phyloP scores from a whole-genome alignment of 805 yeast genomes.

The Starmera quercuum region DNA sequence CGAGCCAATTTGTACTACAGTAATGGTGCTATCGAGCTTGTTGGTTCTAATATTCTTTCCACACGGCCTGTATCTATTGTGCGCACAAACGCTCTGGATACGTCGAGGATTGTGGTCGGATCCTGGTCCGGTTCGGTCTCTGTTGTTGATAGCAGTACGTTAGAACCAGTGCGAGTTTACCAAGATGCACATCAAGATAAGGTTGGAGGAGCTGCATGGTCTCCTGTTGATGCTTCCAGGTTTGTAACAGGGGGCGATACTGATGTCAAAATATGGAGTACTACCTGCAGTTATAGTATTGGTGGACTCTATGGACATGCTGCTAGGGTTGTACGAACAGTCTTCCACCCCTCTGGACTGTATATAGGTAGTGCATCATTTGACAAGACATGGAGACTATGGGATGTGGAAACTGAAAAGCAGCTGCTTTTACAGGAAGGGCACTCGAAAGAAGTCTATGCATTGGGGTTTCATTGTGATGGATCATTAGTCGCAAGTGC shows the following conservation, averaged over 20 bases:
- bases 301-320: conserved; percentile 35
- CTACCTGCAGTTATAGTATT: not conserved
- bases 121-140: conserved; percentile 79
- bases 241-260: conserved; percentile 44
- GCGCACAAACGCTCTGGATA: conserved; percentile 31
- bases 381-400: conserved; percentile 82
- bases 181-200: conserved; percentile 43
- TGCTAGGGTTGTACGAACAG: conserved; percentile 49
- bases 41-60: conserved; percentile 67
- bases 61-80: conserved; percentile 62
- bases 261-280: conserved; percentile 23
- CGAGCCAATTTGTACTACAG: conserved; percentile 24
- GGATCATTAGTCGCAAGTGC: conserved; percentile 73
- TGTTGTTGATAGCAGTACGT: conserved; percentile 35
- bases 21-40: conserved; percentile 33
- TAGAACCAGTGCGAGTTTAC: conserved; percentile 21
- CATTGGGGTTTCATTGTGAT: conserved; percentile 60
- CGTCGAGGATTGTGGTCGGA: conserved; percentile 46
- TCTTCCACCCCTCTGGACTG: conserved; percentile 57
- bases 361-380: conserved; percentile 65
- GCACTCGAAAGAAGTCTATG: conserved; percentile 65
- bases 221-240: conserved; percentile 20
- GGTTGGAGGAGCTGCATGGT: conserved; percentile 67
- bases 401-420: conserved; percentile 54
- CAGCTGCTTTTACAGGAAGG: conserved; percentile 76